Evolutionary conservation across 164 flowering plant species (phyloP), one percentile per base, ranked within the genome.

Genomic region (Protea cynaroides): DNA sequence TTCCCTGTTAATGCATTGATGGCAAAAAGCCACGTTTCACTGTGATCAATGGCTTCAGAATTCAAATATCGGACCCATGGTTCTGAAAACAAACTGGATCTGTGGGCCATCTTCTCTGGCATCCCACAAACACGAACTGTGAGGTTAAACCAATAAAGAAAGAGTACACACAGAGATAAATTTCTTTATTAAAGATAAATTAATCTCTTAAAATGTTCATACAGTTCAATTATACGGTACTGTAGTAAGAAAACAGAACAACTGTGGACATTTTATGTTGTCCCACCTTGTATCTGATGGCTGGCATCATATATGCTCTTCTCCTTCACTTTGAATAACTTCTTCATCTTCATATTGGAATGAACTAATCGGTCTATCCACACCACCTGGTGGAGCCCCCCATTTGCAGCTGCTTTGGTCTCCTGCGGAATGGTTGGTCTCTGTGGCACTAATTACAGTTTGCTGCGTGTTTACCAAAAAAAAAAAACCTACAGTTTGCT

Each of bases 371-470:
- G 75, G 81, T 38, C n/a, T 73, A 40, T 58, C 71, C 58, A 53
- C 25, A 34, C 29, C 64, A 46, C 77, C 73, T 18, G 77, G 49
- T 40, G 72, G 59, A 53, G 37, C 44, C 43, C 70, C 11, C 71
- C 58, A 25, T 79, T 85, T 4, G 78, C 4, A 24, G 62, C 66
- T 19, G 64, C 56, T 24, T 65, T 63, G 65, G 72, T 67, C 81
- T 66, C 79, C 82, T 1, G 83, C 37, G 54, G 67, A 63, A 59
- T 66, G 65, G 62, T 69, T 69, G 50, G 82, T 1, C 17, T 82
- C 91, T 10, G 95, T 85, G 25, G 65, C 79, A 68, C 88, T 83
- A 46, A 65, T 71, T n/a, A n/a, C n/a, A n/a, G n/a, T n/a, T n/a
- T n/a, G n/a, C n/a, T n/a, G n/a, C n/a, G n/a, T n/a, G n/a, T n/a